Conservation (phyloP, 371 early-diverging fungal species). For the Funneliformis caledonium region DNA sequence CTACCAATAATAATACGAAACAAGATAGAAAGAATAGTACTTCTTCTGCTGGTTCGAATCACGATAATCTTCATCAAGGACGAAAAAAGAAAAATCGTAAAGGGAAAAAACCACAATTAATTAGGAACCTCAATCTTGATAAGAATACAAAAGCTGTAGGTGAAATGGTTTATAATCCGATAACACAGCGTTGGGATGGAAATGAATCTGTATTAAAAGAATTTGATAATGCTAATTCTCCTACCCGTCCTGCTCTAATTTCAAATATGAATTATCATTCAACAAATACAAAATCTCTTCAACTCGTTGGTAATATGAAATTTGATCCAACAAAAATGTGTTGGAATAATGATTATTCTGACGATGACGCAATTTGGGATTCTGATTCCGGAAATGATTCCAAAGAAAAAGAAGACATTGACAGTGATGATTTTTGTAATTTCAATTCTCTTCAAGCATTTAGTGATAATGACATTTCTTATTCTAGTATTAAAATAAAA, state of each 20-base stretch:
- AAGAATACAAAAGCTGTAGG: slow-evolving; percentile 6
- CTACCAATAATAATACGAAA: background rate
- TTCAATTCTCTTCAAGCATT: background rate
- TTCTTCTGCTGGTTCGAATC: slow-evolving; percentile 6
- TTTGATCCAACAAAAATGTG: slow-evolving; percentile 28
- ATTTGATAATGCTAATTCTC: background rate
- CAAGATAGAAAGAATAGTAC: background rate
- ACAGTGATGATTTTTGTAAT: background rate
- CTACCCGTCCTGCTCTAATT: background rate
- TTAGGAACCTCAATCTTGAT: slow-evolving; percentile 14
- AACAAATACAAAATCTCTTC: slow-evolving; percentile 14
- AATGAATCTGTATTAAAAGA: slow-evolving; percentile 35
- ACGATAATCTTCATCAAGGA: background rate
- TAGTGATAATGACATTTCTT: slow-evolving; percentile 12
- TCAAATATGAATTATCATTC: background rate
- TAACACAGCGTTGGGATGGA: slow-evolving; percentile 30
- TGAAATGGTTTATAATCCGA: slow-evolving; percentile 38
- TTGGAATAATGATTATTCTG: slow-evolving; percentile 8
- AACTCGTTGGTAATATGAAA: slow-evolving; percentile 31
- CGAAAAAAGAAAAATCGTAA: background rate
- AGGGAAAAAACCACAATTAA: slow-evolving; percentile 13
- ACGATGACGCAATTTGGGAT: slow-evolving; percentile 32
- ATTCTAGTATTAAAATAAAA: background rate
- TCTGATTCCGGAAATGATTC: background rate
- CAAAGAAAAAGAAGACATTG: background rate